Conservation (phyloP, 2,329 filamentous ascomycete genomes). For the Ophiostoma ulmi region DNA sequence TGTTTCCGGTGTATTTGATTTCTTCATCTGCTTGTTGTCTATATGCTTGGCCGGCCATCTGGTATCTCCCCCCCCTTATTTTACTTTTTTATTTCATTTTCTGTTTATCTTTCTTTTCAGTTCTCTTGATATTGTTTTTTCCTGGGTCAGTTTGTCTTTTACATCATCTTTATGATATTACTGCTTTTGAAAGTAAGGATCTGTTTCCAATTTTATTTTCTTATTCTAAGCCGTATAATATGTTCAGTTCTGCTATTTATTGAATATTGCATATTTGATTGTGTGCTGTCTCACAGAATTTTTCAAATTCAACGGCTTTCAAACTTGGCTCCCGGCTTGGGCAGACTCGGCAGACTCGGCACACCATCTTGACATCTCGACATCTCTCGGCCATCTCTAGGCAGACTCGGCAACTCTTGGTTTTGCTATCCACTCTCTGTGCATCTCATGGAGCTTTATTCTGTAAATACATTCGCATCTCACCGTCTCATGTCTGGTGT, state of each 20-base stretch:
- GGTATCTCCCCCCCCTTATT: too few relatives aligned
- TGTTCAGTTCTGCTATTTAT: too few relatives aligned
- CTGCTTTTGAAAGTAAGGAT: not conserved
- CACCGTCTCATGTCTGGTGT: not conserved
- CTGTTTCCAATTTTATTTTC: not conserved
- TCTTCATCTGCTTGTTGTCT: not conserved
- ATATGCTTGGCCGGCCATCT: not conserved
- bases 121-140: not conserved
- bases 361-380: not conserved
- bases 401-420: not conserved
- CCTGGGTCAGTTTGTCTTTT: not conserved
- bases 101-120: not conserved
- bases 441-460: not conserved
- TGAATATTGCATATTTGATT: too few relatives aligned
- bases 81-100: not conserved
- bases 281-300: not conserved
- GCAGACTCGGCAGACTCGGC: not conserved
- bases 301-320: not conserved
- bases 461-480: not conserved
- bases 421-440: not conserved
- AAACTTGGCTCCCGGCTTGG: slow-evolving; percentile 14
- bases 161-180: not conserved
- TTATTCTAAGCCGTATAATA: too few relatives aligned
- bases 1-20: not conserved
- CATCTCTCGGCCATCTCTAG: slow-evolving; percentile 6